Evolutionary conservation across 164 flowering plant genomes (phyloP).

Genomic region (Warburgia ugandensis): DNA sequence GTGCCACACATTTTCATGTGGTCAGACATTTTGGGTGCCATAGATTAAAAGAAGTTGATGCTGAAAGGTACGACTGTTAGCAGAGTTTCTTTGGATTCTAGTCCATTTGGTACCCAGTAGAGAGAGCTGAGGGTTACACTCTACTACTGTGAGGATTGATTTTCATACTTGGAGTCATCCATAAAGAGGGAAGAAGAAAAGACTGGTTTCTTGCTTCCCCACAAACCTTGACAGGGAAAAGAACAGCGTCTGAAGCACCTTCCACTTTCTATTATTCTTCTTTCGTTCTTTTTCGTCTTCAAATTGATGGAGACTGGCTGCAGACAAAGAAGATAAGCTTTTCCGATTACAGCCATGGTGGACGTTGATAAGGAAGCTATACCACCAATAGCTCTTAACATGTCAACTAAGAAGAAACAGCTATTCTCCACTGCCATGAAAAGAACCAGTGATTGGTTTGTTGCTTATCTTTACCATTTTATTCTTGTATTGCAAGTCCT

Average conservation of each 20-base stretch:
- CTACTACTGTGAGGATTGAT: too few relatives aligned
- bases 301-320: conserved; percentile 17
- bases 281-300: background rate
- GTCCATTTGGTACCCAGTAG: too few relatives aligned
- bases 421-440: conserved; percentile 64
- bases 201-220: conserved; percentile 10
- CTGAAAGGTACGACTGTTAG: too few relatives aligned
- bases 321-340: conserved; percentile 18
- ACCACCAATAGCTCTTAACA: conserved; percentile 18
- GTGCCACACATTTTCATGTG: too few relatives aligned
- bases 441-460: conserved; percentile 86
- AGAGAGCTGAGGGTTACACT: too few relatives aligned
- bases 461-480: background rate
- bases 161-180: too few relatives aligned
- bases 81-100: too few relatives aligned
- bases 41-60: too few relatives aligned
- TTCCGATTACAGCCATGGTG: conserved; percentile 28
- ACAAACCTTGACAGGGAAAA: conserved; percentile 4
- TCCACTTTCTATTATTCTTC: conserved; percentile 5
- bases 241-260: conserved; percentile 3
- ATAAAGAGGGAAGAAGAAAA: background rate
- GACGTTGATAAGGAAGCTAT: conserved; percentile 31
- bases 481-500: conserved; percentile 3
- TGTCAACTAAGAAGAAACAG: conserved; percentile 53
- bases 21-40: too few relatives aligned